These are phyloP conservation scores for Calonectria honghensis DNA, from an alignment of 2,329 filamentous ascomycete genomes.

Conservation along the genomic window DNA sequence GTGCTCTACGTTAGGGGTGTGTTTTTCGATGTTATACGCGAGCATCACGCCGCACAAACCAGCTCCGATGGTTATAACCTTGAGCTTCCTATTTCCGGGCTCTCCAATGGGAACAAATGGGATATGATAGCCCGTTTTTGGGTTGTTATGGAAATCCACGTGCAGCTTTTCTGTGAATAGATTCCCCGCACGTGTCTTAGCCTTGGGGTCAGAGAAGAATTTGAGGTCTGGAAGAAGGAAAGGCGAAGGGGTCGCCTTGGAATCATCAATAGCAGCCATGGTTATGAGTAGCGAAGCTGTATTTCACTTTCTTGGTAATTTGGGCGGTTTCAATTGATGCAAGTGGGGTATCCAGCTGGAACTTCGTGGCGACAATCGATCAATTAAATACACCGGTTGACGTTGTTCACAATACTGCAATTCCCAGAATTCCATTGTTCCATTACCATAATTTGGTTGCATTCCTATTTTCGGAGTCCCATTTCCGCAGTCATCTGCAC, in stretches of 20 bases:
- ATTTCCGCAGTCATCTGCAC: not conserved
- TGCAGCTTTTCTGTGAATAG: not conserved
- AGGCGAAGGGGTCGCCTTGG: not conserved
- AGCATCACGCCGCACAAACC: not conserved
- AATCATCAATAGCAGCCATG: not conserved
- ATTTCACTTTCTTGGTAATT: not conserved
- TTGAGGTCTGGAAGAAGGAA: not conserved
- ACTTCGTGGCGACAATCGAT: not conserved
- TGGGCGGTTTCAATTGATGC: not conserved
- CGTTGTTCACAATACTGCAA: not conserved
- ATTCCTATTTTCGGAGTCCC: not conserved
- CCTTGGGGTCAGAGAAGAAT: slow-evolving; percentile 8
- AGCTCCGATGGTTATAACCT: slow-evolving; percentile 1
- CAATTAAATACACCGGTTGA: not conserved
- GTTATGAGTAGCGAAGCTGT: not conserved
- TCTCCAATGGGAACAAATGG: slow-evolving; percentile 9
- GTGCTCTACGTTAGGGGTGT: not conserved
- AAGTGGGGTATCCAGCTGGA: not conserved
- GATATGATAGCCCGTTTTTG: not conserved
- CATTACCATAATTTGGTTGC: not conserved
- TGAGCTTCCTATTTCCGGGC: not conserved
- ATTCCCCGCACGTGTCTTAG: slow-evolving; percentile 1
- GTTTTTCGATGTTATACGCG: slow-evolving; percentile 12
- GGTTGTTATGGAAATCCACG: not conserved
- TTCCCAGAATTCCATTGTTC: no score